Evolutionary conservation across 257 asterid species (phyloP), one percentile per base, ranked within the genome.

Genomic region (Ligustrum vulgare): DNA sequence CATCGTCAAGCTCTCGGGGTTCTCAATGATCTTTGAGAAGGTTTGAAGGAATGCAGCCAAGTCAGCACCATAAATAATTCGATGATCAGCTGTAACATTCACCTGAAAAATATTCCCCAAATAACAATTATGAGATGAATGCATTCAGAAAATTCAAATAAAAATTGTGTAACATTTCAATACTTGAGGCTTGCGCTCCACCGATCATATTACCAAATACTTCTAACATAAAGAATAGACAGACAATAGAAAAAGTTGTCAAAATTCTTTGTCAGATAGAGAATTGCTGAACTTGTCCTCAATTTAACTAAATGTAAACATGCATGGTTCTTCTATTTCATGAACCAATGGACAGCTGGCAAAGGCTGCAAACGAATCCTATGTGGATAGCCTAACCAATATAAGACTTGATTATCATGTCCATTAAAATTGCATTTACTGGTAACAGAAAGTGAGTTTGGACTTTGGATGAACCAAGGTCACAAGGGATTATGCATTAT

Each of bases 31-130:
- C 89, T 84, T 90, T 47, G 94, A 54, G 64, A 92, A 90, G 16
- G 97, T 88, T 65, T 88, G 90, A 25, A 93, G 91, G 87, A 93
- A 93, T 1, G 90, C 93, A 51, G 97, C 97, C 82, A 93, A 81
- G 73, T 93, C 98, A 41, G 97, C 96, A 4, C 97, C 98, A 76
- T 93, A 93, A 25, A 93, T 81, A 75, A 88, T 85, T 62, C 97
- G 82, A 76, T 93, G 98, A 80, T 93, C 98, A 13, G 97, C 97
- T 1, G 98, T 93, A 35, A 88, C 90, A 66, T 89, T 90, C 80
- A 92, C 96, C 97, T 90, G 89, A 62, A 75, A 75, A 80, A 16
- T 37, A 20, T 25, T 37, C 32, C 5, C 63, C 36, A 62, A 43
- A 72, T 39, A 45, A 58, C 25, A 73, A 36, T 56, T 34, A 58